These are phyloP conservation scores for Lactifluus volemus DNA, from an alignment of 768 basidiomycete species.

Conservation along the genomic window DNA sequence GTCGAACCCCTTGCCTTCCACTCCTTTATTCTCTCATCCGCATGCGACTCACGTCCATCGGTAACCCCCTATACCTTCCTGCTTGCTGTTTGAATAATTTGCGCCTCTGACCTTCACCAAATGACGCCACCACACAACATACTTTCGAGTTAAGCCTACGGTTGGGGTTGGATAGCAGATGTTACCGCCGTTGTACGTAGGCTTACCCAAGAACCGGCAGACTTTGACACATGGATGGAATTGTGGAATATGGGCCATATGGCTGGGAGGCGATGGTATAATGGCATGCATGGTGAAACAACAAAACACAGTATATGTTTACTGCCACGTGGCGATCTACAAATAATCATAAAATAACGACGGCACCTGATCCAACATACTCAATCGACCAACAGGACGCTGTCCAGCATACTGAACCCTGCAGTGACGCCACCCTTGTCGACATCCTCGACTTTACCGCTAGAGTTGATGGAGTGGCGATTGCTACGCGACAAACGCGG, in stretches of 20 bases:
- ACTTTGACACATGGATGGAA: constrained; percentile 26
- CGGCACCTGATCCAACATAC: too few relatives aligned
- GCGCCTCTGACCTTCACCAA: constrained; percentile 84
- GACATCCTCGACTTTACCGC: constrained; percentile 67
- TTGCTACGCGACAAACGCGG: too few relatives aligned
- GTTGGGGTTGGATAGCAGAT: constrained; percentile 66
- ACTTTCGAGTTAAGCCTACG: constrained; percentile 79
- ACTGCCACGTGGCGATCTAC: too few relatives aligned
- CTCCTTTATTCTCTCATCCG: constrained; percentile 34
- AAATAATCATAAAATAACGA: too few relatives aligned
- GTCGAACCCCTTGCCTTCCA: constrained; percentile 45
- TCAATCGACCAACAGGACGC: constrained; percentile 32
- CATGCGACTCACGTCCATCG: constrained; percentile 31
- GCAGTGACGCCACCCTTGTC: constrained; percentile 81
- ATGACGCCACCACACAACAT: constrained; percentile 84
- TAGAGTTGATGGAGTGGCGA: too few relatives aligned
- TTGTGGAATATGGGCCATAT: constrained; percentile 51
- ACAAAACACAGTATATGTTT: neutral
- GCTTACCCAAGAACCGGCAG: constrained; percentile 27
- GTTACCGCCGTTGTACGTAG: constrained; percentile 31
- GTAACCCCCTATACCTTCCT: constrained; percentile 48
- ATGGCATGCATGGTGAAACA: constrained; percentile 58
- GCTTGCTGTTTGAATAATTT: constrained; percentile 65
- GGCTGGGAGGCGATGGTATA: constrained; percentile 72
- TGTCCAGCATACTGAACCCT: constrained; percentile 40